Base-by-base conservation (phyloP, 163 green algal species). In the Scenedesmus sp. region DNA sequence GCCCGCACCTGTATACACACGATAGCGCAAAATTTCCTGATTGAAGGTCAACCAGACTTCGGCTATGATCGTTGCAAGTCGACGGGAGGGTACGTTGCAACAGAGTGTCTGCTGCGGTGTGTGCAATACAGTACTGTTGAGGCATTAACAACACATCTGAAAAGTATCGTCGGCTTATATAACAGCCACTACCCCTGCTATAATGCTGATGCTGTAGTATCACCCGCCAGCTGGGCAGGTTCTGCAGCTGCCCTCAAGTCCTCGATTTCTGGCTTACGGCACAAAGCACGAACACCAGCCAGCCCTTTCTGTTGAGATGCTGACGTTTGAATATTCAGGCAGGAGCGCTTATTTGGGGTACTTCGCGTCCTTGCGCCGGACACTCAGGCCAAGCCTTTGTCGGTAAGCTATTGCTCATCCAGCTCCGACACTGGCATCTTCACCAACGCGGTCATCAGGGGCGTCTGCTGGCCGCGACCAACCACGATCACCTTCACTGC, bases 391-490 rank as follows among this genome's bases (percentile, higher is more conserved):
- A 76, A 76, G 7, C 37, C 9, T 76, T 40, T 30, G 65, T 76
- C 65, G 9, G 59, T 72, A 20, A 40, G 9, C 30, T 76, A 7
- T 76, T 40, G 85, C 13, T 94, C 92, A 20, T 93, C 89, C 10
- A 92, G 26, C 83, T 96, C 94, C 35, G 89, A 93, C 33, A 94
- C 10, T 13, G 94, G 94, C 92, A 96, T 95, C 33, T 92, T 90
- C 15, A 96, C 78, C 1, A 93, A 24, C 15, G 94, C 94, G 22
- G 91, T 89, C 81, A 96, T 90, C 30, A 94, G 42, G 10, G 94
- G 94, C 18, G 84, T 37, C 85, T 93, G 76, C 44, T 88, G 13
- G 9, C 51, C 42, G 33, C 73, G 59, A 7, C 61, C 85, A 37
- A 95, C 51, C 87, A 96, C 59, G 51, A 95, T 33, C 20, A 96